phyloP scores from a whole-genome alignment of 2,329 filamentous ascomycete genomes.

The Blastomyces percursus region DNA sequence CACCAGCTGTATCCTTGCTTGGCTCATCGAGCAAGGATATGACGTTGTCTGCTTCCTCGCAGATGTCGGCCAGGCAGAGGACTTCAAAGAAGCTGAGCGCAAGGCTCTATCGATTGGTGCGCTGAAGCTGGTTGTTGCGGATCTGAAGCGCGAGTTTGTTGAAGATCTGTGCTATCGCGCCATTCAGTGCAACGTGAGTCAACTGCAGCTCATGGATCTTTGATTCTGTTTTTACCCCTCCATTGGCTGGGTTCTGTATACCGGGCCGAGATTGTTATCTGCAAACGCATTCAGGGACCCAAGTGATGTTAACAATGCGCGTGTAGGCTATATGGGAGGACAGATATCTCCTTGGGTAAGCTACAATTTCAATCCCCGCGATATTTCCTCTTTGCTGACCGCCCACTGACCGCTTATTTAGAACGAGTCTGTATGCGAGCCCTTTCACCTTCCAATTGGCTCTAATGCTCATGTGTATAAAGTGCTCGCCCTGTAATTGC shows the following conservation, averaged over 20 bases:
- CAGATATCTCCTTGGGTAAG: constrained; percentile 46
- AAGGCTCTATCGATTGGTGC: constrained; percentile 63
- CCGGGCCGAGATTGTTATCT: constrained; percentile 4
- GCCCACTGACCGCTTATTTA: constrained; percentile 17
- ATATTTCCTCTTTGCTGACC: neutral
- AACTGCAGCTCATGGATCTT: neutral
- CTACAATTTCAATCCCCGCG: neutral
- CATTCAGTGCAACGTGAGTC: constrained; percentile 54
- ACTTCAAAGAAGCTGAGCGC: constrained; percentile 59
- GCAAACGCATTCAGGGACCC: neutral
- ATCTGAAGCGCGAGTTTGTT: constrained; percentile 65
- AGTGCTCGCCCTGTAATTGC: constrained; percentile 39
- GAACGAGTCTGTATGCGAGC: constrained; percentile 24
- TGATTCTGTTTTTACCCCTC: neutral
- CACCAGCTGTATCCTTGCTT: constrained; percentile 45
- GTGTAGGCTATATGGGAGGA: constrained; percentile 57
- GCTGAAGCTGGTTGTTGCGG: constrained; percentile 49
- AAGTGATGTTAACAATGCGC: constrained; percentile 17
- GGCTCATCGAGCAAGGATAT: constrained; percentile 40
- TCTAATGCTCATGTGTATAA: neutral
- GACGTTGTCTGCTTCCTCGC: constrained; percentile 57
- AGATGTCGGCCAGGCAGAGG: constrained; percentile 64
- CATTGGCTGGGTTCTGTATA: neutral
- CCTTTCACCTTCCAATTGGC: neutral
- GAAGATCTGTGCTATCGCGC: constrained; percentile 72